phyloP scores from a whole-genome alignment of 192 early-diverging fungal species.

The Oehlia diaphana region DNA sequence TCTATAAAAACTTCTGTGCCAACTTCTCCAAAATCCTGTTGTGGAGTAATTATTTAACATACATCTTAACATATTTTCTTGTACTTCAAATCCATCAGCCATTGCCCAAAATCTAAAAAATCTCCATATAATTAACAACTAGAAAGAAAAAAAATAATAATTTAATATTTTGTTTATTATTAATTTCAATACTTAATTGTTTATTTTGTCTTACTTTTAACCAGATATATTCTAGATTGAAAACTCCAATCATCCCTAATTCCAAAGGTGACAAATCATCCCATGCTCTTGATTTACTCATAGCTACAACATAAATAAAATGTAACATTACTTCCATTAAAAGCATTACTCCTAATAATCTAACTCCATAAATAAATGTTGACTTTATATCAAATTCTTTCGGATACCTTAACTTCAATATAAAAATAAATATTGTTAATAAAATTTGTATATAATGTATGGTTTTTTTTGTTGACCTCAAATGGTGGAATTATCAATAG shows the following conservation, averaged over 20 bases:
- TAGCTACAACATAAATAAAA: slow-evolving; percentile 85
- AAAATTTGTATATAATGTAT: neutral
- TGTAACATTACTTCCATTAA: slow-evolving; percentile 92
- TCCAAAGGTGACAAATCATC: slow-evolving; percentile 75
- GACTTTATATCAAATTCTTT: slow-evolving; percentile 38
- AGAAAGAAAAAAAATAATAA: neutral
- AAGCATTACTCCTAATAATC: slow-evolving; percentile 64
- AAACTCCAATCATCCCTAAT: slow-evolving; percentile 85
- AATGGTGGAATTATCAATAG: too few relatives aligned
- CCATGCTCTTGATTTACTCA: slow-evolving; percentile 87
- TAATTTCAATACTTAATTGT: too few relatives aligned
- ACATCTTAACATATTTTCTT: slow-evolving; percentile 96
- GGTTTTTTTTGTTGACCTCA: too few relatives aligned
- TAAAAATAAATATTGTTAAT: neutral
- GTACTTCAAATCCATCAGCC: slow-evolving; percentile 82
- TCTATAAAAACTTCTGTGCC: slow-evolving; percentile 93
- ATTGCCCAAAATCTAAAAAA: slow-evolving; percentile 97
- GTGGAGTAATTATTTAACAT: slow-evolving; percentile 96
- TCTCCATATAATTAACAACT: slow-evolving; percentile 94
- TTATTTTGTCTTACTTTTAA: slow-evolving; percentile 60
- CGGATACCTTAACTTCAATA: slow-evolving; percentile 54
- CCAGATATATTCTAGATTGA: slow-evolving; percentile 91
- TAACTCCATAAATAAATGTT: slow-evolving; percentile 59
- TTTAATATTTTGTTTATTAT: neutral
- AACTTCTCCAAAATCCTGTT: slow-evolving; percentile 92